These are phyloP conservation scores for Lactifluus rugatus DNA, from an alignment of 768 basidiomycete species.

Conservation along the genomic window DNA sequence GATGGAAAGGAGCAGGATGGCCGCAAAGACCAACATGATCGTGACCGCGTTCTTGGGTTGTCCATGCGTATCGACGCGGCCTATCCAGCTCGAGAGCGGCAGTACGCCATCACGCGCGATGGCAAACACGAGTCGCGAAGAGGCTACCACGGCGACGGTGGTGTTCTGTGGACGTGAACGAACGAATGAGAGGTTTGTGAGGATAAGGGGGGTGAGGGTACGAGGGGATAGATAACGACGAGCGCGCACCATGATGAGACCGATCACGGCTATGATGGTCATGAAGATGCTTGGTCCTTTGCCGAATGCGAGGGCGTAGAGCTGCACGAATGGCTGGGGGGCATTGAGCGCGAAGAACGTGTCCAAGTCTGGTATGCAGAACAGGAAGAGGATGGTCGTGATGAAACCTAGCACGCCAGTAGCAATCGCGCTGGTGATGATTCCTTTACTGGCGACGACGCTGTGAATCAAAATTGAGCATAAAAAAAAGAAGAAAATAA, in stretches of 20 bases:
- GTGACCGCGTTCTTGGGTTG: conserved; percentile 83
- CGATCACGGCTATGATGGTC: conserved; percentile 74
- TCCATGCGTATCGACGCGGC: conserved; percentile 54
- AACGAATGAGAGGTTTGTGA: no score
- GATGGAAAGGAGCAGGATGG: conserved; percentile 72
- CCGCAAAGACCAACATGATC: conserved; percentile 75
- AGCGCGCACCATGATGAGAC: conserved; percentile 66
- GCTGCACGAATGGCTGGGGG: conserved; percentile 85
- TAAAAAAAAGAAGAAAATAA: background rate
- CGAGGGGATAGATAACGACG: background rate
- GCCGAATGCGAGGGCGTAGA: conserved; percentile 79
- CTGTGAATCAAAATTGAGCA: conserved; percentile 26
- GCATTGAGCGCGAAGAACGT: conserved; percentile 66
- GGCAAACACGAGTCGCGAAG: conserved; percentile 82
- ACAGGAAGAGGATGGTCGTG: conserved; percentile 72
- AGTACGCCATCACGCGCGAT: conserved; percentile 92
- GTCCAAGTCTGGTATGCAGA: conserved; percentile 74
- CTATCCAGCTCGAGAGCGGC: conserved; percentile 77
- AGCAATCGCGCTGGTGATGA: conserved; percentile 65
- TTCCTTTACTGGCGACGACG: conserved; percentile 72
- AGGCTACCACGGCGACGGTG: conserved; percentile 77
- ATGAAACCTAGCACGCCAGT: conserved; percentile 74
- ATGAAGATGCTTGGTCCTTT: conserved; percentile 74
- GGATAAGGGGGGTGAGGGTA: background rate
- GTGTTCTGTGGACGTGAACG: conserved; percentile 62